Evolutionary conservation across 805 yeast species (phyloP), one percentile per base, ranked within the genome.

Genomic region (Yamadazyma laniorum): DNA sequence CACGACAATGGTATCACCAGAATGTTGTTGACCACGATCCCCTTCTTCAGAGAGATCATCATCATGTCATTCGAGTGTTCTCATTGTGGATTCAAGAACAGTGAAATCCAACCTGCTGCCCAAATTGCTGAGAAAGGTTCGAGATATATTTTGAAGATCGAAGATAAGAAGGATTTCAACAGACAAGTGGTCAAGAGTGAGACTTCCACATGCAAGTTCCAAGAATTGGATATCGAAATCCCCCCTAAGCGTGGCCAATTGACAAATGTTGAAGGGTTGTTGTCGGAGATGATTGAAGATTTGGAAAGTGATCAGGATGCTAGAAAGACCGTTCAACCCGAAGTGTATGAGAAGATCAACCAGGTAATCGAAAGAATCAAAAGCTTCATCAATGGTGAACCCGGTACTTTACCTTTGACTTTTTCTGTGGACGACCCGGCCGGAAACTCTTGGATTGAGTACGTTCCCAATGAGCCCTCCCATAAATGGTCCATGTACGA

Each of bases 391-490:
- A 71, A 73, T n/a, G 91, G 88, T 40, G 80, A 82, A 43, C 76
- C 75, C 37, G 77, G 76, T 22, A 73, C 77, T 14, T 61, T 86
- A 37, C 98, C 98, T 2, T 55, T 91, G 45, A 85, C 95, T 0
- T 74, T 91, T 34, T 70, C 74, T 17, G 66, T 88, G 8, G 96
- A 90, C 60, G 99, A 93, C 61, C 97, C 99, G 19, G 77, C 96
- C 1, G 99, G 99, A 12, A 93, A 93, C 67, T 91, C 98, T 4
- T 93, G 97, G 95, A 80, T 93, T 38, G 96, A 87, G 56, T 87
- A 74, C 59, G 63, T 77, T 43, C 96, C 96, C 14, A 90, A 86
- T 43, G 96, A 88, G 58, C 74, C 95, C 4, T 70, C 84, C 25
- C 95, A 87, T 62, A 88, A 90, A 61, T 91, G 96, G 96, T 75